Evolutionary conservation across 345 rosid genomes (phyloP).

Genomic region (Euphorbia tirucalli): DNA sequence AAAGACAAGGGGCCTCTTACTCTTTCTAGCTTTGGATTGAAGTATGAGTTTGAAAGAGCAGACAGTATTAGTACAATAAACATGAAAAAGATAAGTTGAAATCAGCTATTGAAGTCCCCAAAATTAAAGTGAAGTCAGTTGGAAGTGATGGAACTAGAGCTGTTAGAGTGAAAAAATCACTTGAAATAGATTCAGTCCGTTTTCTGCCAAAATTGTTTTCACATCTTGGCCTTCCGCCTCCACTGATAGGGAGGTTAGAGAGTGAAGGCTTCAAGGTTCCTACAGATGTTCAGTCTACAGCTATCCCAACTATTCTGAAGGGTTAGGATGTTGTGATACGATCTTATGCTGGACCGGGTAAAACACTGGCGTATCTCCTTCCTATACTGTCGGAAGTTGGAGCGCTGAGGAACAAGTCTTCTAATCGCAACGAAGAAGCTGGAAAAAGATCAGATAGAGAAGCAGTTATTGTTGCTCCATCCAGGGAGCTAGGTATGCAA

Average conservation of each 20-base stretch:
- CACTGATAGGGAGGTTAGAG: constrained; percentile 62
- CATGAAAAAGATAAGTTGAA: constrained; percentile 20
- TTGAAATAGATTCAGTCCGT: constrained; percentile 51
- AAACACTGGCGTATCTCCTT: constrained; percentile 84
- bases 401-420: constrained; percentile 47
- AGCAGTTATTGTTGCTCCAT: constrained; percentile 92
- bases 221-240: constrained; percentile 79
- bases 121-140: constrained; percentile 36
- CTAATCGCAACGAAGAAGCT: constrained; percentile 29
- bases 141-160: constrained; percentile 36
- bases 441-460: constrained; percentile 60
- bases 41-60: constrained; percentile 29
- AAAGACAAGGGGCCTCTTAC: constrained; percentile 50
- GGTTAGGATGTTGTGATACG: constrained; percentile 80
- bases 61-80: constrained; percentile 28
- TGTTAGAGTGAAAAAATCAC: constrained; percentile 35
- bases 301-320: constrained; percentile 69
- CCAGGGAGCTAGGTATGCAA: constrained; percentile 95
- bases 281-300: constrained; percentile 83
- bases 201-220: constrained; percentile 75
- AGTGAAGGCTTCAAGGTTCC: constrained; percentile 68
- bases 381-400: constrained; percentile 80
- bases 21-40: constrained; percentile 60
- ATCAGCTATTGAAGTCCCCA: constrained; percentile 27
- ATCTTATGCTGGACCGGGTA: constrained; percentile 93